Evolutionary conservation across 345 rosid species (phyloP), one percentile per base, ranked within the genome.

Genomic region (Brassica nigra): DNA sequence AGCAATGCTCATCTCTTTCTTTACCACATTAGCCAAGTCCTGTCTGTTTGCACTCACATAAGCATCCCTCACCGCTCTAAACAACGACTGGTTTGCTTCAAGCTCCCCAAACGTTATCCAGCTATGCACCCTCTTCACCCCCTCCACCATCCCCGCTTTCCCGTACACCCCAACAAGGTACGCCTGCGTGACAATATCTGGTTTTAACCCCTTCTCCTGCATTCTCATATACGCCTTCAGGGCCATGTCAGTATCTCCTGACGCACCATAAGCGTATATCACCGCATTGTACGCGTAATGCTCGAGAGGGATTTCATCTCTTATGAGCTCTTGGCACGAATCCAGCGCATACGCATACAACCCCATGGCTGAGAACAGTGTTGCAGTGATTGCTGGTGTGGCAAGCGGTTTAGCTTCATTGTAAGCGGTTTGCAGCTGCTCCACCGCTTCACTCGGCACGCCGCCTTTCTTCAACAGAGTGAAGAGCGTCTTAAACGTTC

Each of bases 121-220:
- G 73, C 84, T 81, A 76, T 90, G 87, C 63, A 92, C 85, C 76
- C 92, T 87, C 81, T 87, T 90, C 81, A 92, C 92, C 55, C 97
- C 98, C 78, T 90, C 93, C 47, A 90, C 78, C 94, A 94, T 89
- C 20, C 94, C 93, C 61, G 97, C 92, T 82, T 85, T 92, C 30
- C 93, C 95, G 42, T 94, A 92, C 73, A 97, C 85, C 73, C 78
- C 84, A 42, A 86, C 92, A 36, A 94, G 88, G 84, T 85, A 79
- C 16, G 88, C 86, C 37, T 76, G 85, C 8, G 98, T 92, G 55
- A 90, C 87, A 18, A 88, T 16, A 82, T 94, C 98, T n/a, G 97
- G 93, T 61, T 89, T 81, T 49, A 92, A 69, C 29, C 92, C 93
- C 30, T 85, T 82, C n/a, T 92, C 97, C 79, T 88, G 90, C 95